Evolutionary conservation across 208 protist species (phyloP).

Genomic region (Trypanosoma congolense): DNA sequence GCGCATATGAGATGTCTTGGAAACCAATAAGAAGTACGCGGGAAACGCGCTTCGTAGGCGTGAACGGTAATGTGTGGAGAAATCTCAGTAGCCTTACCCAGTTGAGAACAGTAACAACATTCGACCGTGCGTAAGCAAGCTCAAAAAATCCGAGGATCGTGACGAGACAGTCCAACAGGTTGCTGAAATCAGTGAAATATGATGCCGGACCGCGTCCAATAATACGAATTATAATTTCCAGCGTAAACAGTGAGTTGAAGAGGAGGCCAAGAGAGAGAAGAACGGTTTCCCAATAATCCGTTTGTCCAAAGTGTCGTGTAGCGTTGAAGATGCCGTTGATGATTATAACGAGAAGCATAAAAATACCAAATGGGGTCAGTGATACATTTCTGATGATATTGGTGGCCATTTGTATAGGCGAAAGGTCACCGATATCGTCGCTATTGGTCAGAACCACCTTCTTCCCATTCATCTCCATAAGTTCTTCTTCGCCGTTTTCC

Average conservation of each 20-base stretch:
- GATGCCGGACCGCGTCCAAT: slow-evolving; percentile 72
- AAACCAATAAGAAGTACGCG: slow-evolving; percentile 78
- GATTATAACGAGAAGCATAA: slow-evolving; percentile 79
- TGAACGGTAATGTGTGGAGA: slow-evolving; percentile 56
- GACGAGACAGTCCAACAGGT: slow-evolving; percentile 66
- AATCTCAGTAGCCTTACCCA: slow-evolving; percentile 78
- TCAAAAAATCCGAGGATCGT: slow-evolving; percentile 85
- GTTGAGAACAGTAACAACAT: slow-evolving; percentile 85
- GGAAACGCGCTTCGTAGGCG: slow-evolving; percentile 59
- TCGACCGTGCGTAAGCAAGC: slow-evolving; percentile 78
- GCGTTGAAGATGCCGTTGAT: slow-evolving; percentile 87
- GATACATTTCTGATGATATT: slow-evolving; percentile 84
- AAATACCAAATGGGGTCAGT: slow-evolving; percentile 64
- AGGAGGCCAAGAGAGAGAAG: slow-evolving; percentile 61
- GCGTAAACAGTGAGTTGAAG: slow-evolving; percentile 79
- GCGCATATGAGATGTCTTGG: slow-evolving; percentile 76
- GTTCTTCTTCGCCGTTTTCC: slow-evolving; percentile 2
- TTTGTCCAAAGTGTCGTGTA: slow-evolving; percentile 73
- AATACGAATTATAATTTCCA: slow-evolving; percentile 81
- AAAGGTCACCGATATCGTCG: slow-evolving; percentile 53
- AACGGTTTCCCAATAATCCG: slow-evolving; percentile 72
- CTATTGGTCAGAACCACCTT: slow-evolving; percentile 25
- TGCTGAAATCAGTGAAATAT: slow-evolving; percentile 73
- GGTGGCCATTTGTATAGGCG: slow-evolving; percentile 76
- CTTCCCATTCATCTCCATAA: slow-evolving; percentile 26